Evolutionary conservation across 2,329 filamentous ascomycete genomes (phyloP).

Genomic region (Moelleriella libera): DNA sequence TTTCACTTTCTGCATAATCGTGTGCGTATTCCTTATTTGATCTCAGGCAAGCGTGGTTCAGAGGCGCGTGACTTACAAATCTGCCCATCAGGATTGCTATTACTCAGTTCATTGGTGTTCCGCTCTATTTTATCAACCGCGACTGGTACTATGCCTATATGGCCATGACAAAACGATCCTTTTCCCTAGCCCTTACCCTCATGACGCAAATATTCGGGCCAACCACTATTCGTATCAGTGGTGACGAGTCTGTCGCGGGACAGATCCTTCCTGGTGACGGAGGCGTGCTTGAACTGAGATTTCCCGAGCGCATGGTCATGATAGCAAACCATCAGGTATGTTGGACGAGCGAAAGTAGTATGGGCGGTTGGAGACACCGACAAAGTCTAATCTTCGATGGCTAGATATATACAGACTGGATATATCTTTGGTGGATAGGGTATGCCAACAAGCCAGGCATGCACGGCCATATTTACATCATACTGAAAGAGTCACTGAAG

Average conservation of each 20-base stretch:
- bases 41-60: background rate
- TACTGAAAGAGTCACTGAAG: constrained; percentile 76
- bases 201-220: constrained; percentile 84
- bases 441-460: constrained; percentile 63
- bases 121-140: constrained; percentile 61
- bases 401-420: constrained; percentile 76
- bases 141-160: constrained; percentile 78
- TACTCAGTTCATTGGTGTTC: constrained; percentile 63
- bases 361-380: constrained; percentile 7
- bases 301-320: constrained; percentile 68
- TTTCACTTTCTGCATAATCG: constrained; percentile 32
- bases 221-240: constrained; percentile 68
- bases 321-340: constrained; percentile 73
- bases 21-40: constrained; percentile 17
- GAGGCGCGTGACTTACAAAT: background rate
- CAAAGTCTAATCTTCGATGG: no score
- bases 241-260: constrained; percentile 63
- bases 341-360: background rate
- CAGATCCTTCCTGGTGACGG: constrained; percentile 58
- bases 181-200: constrained; percentile 63
- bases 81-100: constrained; percentile 37
- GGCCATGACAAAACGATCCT: constrained; percentile 73
- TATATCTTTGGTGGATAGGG: constrained; percentile 89
- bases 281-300: constrained; percentile 62
- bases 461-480: constrained; percentile 82